Evolutionary conservation across 2,329 filamentous ascomycete species (phyloP).

Genomic region (Penicillium sp.): DNA sequence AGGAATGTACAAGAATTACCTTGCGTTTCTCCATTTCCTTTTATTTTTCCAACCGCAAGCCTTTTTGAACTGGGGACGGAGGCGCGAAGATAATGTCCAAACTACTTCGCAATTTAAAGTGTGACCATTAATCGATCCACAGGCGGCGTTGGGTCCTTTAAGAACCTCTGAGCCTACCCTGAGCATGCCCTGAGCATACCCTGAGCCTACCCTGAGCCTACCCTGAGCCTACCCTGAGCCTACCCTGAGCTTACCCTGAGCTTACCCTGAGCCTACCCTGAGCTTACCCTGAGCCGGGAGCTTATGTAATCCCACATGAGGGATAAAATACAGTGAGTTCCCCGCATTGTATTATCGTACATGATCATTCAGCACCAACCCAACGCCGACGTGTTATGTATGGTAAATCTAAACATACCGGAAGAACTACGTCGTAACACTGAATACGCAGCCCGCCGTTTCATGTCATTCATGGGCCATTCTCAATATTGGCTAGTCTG

Average conservation of each 20-base stretch:
- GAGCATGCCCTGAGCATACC: neutral
- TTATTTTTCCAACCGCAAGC: neutral
- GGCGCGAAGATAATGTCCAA: neutral
- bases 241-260: neutral
- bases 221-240: neutral
- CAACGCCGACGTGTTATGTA: neutral
- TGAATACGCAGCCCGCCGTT: neutral
- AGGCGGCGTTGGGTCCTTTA: neutral
- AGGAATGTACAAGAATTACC: neutral
- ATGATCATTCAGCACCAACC: neutral
- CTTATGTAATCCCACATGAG: neutral
- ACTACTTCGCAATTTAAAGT: neutral
- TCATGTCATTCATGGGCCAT: neutral
- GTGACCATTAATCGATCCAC: neutral
- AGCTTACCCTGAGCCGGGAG: neutral
- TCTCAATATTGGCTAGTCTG: neutral
- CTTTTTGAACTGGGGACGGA: neutral
- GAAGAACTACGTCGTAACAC: neutral
- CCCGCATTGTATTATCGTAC: slow-evolving; percentile 1
- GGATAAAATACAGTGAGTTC: neutral
- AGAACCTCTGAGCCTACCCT: neutral
- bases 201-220: neutral
- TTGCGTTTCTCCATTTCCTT: neutral
- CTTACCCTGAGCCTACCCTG: neutral
- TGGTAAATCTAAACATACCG: neutral